Evolutionary conservation across 805 yeast genomes (phyloP).

Genomic region (Ogataea thermomethanolica): DNA sequence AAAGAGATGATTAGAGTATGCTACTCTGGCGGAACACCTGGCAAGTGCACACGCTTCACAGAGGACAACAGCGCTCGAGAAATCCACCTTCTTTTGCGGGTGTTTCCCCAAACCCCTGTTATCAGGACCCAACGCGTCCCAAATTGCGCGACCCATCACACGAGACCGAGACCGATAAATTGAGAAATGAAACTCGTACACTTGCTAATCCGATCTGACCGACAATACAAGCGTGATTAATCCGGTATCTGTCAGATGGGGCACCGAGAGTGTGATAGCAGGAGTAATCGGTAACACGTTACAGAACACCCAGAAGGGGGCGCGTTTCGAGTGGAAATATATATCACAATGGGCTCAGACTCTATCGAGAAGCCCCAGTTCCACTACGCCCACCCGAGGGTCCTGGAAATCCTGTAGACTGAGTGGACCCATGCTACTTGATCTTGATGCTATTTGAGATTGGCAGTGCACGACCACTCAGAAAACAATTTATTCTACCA

Average conservation of each 20-base stretch:
- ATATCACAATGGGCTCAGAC: too few species aligned
- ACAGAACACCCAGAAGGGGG: too few species aligned
- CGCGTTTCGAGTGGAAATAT: too few species aligned
- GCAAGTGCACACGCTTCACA: neutral
- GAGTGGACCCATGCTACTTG: too few species aligned
- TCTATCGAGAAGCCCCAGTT: too few species aligned
- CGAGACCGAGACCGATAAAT: constrained; percentile 7
- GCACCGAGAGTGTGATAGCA: too few species aligned
- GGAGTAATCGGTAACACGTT: too few species aligned
- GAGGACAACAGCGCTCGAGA: neutral
- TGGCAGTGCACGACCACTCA: neutral
- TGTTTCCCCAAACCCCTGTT: constrained; percentile 2
- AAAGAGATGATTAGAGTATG: neutral
- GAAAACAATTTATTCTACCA: neutral
- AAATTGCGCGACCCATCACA: constrained; percentile 7
- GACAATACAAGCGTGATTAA: neutral
- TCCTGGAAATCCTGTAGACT: too few species aligned
- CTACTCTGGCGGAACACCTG: too few species aligned
- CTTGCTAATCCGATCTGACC: constrained; percentile 5
- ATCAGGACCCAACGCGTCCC: constrained; percentile 10
- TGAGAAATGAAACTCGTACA: neutral
- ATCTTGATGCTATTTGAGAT: too few species aligned
- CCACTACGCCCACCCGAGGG: too few species aligned
- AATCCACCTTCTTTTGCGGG: neutral
- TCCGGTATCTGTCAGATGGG: too few species aligned